Evolutionary conservation across 441 rosid genomes (phyloP), one percentile per base, ranked within the genome.

Genomic region (Gossypium lobatum): DNA sequence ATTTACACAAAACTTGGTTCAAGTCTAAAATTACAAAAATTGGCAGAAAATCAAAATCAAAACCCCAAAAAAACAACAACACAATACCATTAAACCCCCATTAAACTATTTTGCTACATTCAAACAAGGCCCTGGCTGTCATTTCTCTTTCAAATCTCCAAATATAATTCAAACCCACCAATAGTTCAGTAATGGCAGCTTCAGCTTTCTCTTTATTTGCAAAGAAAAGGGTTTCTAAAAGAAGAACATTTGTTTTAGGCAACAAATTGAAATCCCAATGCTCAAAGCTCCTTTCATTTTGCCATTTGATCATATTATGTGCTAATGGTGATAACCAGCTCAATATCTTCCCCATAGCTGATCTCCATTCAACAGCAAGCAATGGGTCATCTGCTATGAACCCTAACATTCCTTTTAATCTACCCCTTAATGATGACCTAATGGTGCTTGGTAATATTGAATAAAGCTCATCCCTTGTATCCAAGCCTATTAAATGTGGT

Each of bases 101-200:
- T 66, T 81, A 68, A 82, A 71, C 53, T 13, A 76, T 81, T 80
- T 81, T 80, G 80, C 76, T 82, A 73, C 88, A 87, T 16, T 88
- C 89, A 52, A 91, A 88, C 80, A 95, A 80, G 58, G 96, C 92
- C 78, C 86, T 91, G 1, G 95, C 93, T 23, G 96, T 88, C 96
- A 90, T 93, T 86, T 95, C 98, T 81, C 94, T 87, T 79, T 93
- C 94, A 50, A 93, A 95, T 77, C 96, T 89, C 99, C 99, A 95
- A 4, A 93, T 83, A 70, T 95, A 95, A 80, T 95, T 95, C 80
- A 95, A 80, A 14, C 99, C 99, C 62, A 95, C 98, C 78, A 95
- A 79, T 45, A 95, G 87, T 83, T 95, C 98, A 1, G 93, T 84
- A 42, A 95, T 87, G 77, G 97, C 97, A 4, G 98, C 96, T 80